A percentile compares a stretch with the other conserved stretches of the same genome.
These are phyloP conservation scores for Xylaria sp. DNA, from an alignment of 2,329 filamentous ascomycete genomes.

Conservation along the genomic window DNA sequence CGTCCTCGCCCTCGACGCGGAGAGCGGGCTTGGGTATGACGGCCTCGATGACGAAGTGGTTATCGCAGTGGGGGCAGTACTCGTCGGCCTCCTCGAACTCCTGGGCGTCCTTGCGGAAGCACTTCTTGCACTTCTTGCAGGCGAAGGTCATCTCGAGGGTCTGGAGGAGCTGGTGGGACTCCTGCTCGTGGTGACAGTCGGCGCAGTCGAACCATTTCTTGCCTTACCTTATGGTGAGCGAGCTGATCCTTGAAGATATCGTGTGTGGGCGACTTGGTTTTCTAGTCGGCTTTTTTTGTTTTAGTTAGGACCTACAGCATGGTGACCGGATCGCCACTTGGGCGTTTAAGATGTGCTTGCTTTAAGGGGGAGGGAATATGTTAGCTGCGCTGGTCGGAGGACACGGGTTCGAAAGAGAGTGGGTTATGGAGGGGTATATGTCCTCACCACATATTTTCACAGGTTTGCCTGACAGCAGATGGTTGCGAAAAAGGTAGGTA, in stretches of 20 bases:
- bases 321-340: conserved; percentile 94
- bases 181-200: conserved; percentile 82
- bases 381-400: conserved; percentile 3
- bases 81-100: conserved; percentile 97
- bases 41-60: conserved; percentile 94
- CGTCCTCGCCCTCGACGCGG: conserved; percentile 87
- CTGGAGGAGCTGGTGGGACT: conserved; percentile 71
- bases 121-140: conserved; percentile 99
- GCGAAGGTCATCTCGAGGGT: conserved; percentile 85
- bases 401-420: background rate
- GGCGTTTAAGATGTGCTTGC: conserved; percentile 97
- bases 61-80: conserved; percentile 98
- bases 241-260: background rate
- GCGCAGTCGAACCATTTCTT: conserved; percentile 98
- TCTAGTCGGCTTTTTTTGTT: background rate
- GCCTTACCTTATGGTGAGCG: conserved; percentile 44
- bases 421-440: background rate
- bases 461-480: background rate
- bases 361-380: background rate
- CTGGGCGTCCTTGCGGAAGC: conserved; percentile 86
- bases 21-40: conserved; percentile 75
- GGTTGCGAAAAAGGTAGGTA: background rate
- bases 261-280: background rate
- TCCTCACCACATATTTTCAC: conserved; percentile 19
- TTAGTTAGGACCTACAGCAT: conserved; percentile 63